phyloP scores from a whole-genome alignment of 2,329 filamentous ascomycete genomes.

The Magnaporthiopsis poae region DNA sequence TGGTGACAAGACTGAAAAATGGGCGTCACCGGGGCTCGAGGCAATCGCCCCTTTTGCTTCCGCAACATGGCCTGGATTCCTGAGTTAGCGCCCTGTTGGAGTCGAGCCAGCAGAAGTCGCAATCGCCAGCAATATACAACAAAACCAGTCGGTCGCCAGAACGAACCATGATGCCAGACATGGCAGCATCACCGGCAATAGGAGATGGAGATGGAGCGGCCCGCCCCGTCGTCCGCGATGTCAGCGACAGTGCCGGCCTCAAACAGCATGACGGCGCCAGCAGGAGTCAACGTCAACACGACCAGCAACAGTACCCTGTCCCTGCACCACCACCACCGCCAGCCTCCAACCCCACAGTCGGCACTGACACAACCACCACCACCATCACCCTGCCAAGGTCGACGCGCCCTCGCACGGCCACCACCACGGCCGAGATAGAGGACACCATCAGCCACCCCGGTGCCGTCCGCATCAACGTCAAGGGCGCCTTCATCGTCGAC shows the following conservation, averaged over 20 bases:
- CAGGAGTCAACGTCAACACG: neutral
- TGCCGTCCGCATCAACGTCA: slow-evolving; percentile 87
- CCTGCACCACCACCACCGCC: neutral
- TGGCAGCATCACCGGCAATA: no score
- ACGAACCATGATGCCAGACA: neutral
- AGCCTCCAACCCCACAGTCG: neutral
- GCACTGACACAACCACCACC: neutral
- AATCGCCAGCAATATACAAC: neutral
- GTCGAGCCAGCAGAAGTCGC: no score
- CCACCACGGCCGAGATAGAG: slow-evolving; percentile 48
- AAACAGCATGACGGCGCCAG: neutral
- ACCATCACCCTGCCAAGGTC: neutral
- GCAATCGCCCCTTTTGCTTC: no score
- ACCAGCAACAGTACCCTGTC: neutral
- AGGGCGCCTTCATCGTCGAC: slow-evolving; percentile 83
- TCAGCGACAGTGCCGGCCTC: no score
- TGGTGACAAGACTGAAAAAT: neutral
- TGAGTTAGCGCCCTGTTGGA: no score
- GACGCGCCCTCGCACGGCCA: slow-evolving; percentile 28
- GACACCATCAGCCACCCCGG: slow-evolving; percentile 53
- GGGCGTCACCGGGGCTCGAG: neutral
- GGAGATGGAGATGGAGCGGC: no score
- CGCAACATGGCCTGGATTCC: no score
- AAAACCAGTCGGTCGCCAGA: neutral
- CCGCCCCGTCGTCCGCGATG: no score